These are phyloP conservation scores for Phytophthora chlamydospora DNA, from an alignment of 352 stramenopile species.

Conservation along the genomic window DNA sequence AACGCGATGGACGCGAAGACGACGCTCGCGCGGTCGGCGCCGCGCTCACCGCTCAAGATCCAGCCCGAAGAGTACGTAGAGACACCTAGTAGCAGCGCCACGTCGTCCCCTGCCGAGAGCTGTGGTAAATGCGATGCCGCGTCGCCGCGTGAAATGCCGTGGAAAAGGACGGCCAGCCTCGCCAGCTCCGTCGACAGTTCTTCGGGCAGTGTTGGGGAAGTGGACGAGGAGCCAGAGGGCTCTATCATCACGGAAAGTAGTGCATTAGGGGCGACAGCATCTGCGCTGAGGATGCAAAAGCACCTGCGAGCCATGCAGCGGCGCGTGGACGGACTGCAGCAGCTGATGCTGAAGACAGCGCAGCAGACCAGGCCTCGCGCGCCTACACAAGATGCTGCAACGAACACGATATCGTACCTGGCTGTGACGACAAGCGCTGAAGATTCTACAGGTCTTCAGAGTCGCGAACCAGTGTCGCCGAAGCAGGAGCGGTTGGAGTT, in stretches of 20 bases:
- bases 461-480: not conserved
- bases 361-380: constrained; percentile 2
- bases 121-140: constrained; percentile 6
- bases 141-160: constrained; percentile 12
- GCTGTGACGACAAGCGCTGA: not conserved
- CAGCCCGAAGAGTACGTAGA: constrained; percentile 14
- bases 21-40: not conserved
- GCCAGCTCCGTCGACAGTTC: constrained; percentile 28
- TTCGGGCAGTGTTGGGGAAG: constrained; percentile 19
- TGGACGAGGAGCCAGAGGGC: not conserved
- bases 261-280: not conserved
- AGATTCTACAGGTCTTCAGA: constrained; percentile 5
- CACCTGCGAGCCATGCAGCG: constrained; percentile 32
- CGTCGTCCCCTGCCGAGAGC: constrained; percentile 14
- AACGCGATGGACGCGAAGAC: constrained; percentile 19
- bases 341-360: constrained; percentile 19
- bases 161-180: constrained; percentile 18
- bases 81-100: constrained; percentile 14
- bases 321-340: constrained; percentile 25
- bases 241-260: not conserved
- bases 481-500: constrained; percentile 4
- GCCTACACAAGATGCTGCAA: not conserved
- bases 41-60: constrained; percentile 25
- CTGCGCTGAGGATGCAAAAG: constrained; percentile 18
- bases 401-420: constrained; percentile 3